These are phyloP conservation scores for Termitomyces heimii DNA, from an alignment of 768 basidiomycete species.

Conservation along the genomic window DNA sequence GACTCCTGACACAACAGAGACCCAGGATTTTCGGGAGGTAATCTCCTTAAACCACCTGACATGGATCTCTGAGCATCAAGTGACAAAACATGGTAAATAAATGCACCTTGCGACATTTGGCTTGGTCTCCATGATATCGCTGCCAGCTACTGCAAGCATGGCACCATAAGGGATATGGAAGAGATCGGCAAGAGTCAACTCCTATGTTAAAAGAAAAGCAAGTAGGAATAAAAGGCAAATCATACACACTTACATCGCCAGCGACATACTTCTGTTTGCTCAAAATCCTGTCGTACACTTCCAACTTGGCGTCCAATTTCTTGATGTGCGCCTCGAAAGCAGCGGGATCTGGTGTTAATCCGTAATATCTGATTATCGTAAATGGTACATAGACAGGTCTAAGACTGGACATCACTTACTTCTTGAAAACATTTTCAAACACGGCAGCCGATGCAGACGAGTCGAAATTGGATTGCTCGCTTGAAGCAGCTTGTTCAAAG, in stretches of 20 bases:
- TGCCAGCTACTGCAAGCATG: conserved; percentile 18
- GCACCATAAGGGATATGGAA: conserved; percentile 37
- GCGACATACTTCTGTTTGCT: conserved; percentile 51
- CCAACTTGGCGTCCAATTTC: conserved; percentile 34
- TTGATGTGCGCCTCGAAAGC: conserved; percentile 18
- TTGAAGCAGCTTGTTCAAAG: conserved; percentile 47
- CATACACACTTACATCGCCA: conserved; percentile 41
- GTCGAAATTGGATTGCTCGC: conserved; percentile 53
- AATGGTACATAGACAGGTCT: not conserved
- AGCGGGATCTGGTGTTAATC: conserved; percentile 41
- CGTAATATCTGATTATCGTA: conserved; percentile 31
- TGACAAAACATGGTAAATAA: too few relatives aligned
- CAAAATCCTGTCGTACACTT: conserved; percentile 52
- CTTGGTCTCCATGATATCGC: conserved; percentile 23
- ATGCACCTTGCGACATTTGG: conserved; percentile 41
- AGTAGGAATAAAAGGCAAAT: conserved; percentile 39
- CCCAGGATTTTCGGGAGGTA: conserved; percentile 41
- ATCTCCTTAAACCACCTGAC: conserved; percentile 28
- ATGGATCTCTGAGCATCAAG: not conserved
- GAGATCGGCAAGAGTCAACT: conserved; percentile 39
- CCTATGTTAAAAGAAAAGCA: conserved; percentile 18
- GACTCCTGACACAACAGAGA: conserved; percentile 34
- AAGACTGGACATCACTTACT: conserved; percentile 23
- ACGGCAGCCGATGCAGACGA: conserved; percentile 34
- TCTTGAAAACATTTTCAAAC: conserved; percentile 45